Conservation (phyloP, 2,329 filamentous ascomycete species). For the Fusarium multiceps region DNA sequence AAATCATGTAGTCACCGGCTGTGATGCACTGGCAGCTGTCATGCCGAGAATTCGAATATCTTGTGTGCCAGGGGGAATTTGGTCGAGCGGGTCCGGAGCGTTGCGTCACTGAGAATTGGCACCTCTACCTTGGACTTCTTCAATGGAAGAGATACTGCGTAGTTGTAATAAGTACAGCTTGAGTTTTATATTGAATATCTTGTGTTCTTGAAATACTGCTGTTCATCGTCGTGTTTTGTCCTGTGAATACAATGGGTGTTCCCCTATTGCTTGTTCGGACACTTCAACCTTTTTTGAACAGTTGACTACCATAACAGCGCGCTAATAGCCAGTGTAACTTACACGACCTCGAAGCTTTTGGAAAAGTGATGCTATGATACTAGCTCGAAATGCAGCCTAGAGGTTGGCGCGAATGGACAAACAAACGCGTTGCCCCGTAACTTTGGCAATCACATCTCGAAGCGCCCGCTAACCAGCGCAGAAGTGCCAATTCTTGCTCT, state of each 20-base stretch:
- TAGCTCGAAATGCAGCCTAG: background rate
- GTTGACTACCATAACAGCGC: background rate
- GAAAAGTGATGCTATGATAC: accelerated
- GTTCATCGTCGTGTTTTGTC: accelerated
- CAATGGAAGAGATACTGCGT: accelerated
- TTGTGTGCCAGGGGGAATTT: background rate
- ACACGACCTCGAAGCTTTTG: background rate
- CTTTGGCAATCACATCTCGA: background rate
- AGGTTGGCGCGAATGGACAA: background rate
- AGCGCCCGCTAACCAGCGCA: background rate
- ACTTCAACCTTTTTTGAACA: accelerated
- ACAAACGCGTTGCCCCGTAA: background rate
- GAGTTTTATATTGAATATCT: accelerated
- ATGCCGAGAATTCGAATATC: background rate
- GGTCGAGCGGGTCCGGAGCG: too few relatives aligned
- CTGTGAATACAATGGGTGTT: accelerated
- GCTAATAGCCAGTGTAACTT: accelerated
- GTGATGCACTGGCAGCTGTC: background rate
- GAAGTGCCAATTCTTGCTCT: background rate
- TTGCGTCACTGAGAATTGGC: background rate
- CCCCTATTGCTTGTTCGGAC: background rate
- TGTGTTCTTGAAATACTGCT: background rate
- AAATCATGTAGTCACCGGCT: too few relatives aligned
- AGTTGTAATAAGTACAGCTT: accelerated
- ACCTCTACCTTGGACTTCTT: background rate